Evolutionary conservation across 1,284 basidiomycete genomes (phyloP), one percentile per base, ranked within the genome.

Genomic region (Irpex lacteus): DNA sequence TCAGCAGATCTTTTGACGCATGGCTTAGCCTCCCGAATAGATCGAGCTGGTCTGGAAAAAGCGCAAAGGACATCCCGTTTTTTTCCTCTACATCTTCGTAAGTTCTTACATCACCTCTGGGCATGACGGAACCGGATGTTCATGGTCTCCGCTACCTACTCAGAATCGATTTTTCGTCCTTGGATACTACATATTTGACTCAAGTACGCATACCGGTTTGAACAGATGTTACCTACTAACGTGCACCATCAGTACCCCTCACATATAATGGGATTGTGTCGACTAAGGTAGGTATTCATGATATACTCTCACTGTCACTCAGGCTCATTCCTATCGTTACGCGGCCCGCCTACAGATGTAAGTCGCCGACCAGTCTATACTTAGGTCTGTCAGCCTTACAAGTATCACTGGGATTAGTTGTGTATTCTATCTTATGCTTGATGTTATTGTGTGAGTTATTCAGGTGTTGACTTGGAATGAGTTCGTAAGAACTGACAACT

Each of bases 31-130:
- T 19, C 13, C 37, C 4, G 37, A n/a, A 4, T 21, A 66, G 65
- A 52, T 66, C 15, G 34, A 62, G 66, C 32, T 73, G 64, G 70
- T 64, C 37, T 60, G 65, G 68, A 59, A 60, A 44, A 68, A 67
- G 63, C 64, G 59, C 44, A 67, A 66, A 34, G 58, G 21, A 15
- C 60, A 64, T 21, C 67, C 66, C 50, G 64, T 64, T 3, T 70
- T 70, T 18, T 70, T 63, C 58, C 60, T 73, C 5, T 73, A 71
- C 53, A 21, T 69, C 19, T 69, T 73, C 56, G 72, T 72, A 59
- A 44, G 71, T 67, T 0, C 26, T 26, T 26, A 26, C 26, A 19
- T n/a, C 44, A 47, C n/a, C 44, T 47, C 4, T 13, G n/a, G 9
- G 44, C 44, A 47, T 47, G 44, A 13, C n/a, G 11, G n/a, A 13